phyloP scores from a whole-genome alignment of 83 land plant genomes.

The Isoetes engelmannii region DNA sequence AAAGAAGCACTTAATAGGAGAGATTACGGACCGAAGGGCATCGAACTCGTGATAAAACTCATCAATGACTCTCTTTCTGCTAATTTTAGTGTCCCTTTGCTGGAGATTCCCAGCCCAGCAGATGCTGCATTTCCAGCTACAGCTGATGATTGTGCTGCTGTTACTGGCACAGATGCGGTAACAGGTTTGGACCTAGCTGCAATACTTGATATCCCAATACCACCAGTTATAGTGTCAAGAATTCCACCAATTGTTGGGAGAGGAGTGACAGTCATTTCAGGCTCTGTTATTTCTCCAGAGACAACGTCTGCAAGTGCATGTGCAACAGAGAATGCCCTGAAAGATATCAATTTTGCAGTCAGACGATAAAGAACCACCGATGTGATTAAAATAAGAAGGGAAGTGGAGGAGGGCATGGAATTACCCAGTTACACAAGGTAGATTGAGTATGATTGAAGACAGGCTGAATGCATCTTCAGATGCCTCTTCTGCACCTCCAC shows the following conservation, averaged over 20 bases:
- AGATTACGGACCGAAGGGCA: slow-evolving; percentile 90
- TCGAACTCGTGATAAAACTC: slow-evolving; percentile 68
- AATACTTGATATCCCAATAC: slow-evolving; percentile 61
- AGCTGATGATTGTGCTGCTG: slow-evolving; percentile 49
- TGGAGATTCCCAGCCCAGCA: slow-evolving; percentile 41
- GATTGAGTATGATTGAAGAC: slow-evolving; percentile 65
- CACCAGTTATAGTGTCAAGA: slow-evolving; percentile 73
- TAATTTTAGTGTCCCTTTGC: slow-evolving; percentile 40
- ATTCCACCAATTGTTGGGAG: slow-evolving; percentile 78
- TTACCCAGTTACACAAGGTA: slow-evolving; percentile 99
- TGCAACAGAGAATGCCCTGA: slow-evolving; percentile 78
- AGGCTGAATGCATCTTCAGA: slow-evolving; percentile 29
- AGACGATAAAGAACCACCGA: too few relatives aligned
- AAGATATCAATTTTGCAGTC: neutral
- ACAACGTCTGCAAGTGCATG: slow-evolving; percentile 77
- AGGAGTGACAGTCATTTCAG: slow-evolving; percentile 63
- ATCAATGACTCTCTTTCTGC: slow-evolving; percentile 73
- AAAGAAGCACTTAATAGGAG: slow-evolving; percentile 32
- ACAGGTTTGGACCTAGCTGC: slow-evolving; percentile 89
- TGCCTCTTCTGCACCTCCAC: slow-evolving; percentile 56
- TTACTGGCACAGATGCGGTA: slow-evolving; percentile 55
- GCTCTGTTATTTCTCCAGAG: slow-evolving; percentile 67
- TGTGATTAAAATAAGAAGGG: too few relatives aligned
- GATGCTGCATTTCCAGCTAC: slow-evolving; percentile 44
- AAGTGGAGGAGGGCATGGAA: too few relatives aligned